Conservation (phyloP, 2,329 filamentous ascomycete species). For the Penicillium capsulatum region DNA sequence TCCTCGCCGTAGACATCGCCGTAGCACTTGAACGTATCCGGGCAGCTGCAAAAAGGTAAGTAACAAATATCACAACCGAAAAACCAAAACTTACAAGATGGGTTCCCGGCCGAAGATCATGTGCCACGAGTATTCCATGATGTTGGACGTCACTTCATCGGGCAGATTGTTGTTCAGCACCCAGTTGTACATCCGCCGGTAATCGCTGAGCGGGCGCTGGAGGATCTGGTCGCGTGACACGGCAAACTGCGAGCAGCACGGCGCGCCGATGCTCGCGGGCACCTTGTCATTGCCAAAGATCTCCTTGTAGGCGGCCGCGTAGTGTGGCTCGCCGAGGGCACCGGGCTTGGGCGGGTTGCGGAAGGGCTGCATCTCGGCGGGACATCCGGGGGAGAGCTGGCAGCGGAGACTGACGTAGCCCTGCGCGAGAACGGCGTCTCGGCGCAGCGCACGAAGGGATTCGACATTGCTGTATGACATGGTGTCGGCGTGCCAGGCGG, state of each 20-base stretch:
- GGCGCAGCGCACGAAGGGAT: slow-evolving; percentile 48
- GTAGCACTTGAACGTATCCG: slow-evolving; percentile 24
- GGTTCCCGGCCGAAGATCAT: slow-evolving; percentile 45
- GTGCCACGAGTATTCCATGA: slow-evolving; percentile 63
- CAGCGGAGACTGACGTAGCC: slow-evolving; percentile 61
- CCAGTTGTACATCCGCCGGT: slow-evolving; percentile 56
- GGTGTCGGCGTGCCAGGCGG: slow-evolving; percentile 56
- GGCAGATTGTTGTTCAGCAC: slow-evolving; percentile 50
- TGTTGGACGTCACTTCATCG: slow-evolving; percentile 53
- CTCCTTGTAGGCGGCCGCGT: slow-evolving; percentile 29
- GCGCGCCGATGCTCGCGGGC: slow-evolving; percentile 49
- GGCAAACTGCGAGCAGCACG: slow-evolving; percentile 62
- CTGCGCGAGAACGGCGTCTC: slow-evolving; percentile 47
- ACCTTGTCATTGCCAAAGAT: slow-evolving; percentile 30
- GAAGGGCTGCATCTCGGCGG: slow-evolving; percentile 29
- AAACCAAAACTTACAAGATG: slow-evolving; percentile 29
- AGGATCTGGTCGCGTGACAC: slow-evolving; percentile 52
- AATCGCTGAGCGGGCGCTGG: slow-evolving; percentile 48
- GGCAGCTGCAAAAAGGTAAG: slow-evolving; percentile 14
- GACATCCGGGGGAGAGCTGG: slow-evolving; percentile 30
- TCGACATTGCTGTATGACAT: slow-evolving; percentile 53
- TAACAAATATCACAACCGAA: slow-evolving; percentile 1
- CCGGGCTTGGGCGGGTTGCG: slow-evolving; percentile 20
- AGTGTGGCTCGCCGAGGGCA: slow-evolving; percentile 25
- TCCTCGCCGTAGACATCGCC: slow-evolving; percentile 25